phyloP scores from a whole-genome alignment of 225 moss, liverwort and hornwort genomes.

The Ulota crispa region DNA sequence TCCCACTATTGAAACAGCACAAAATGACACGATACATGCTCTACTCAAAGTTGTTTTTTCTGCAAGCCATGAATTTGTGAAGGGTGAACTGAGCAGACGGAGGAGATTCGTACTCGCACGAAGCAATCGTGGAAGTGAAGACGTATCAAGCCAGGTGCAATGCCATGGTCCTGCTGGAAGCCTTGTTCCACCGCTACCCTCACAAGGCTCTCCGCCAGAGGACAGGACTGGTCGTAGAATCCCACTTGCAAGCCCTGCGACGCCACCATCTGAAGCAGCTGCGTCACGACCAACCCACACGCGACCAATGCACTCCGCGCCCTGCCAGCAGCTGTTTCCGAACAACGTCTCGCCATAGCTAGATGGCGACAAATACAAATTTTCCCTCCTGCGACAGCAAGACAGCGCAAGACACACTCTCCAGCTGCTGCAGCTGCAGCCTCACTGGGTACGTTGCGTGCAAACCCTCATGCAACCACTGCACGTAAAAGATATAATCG shows the following conservation, averaged over 20 bases:
- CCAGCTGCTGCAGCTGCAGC: background rate
- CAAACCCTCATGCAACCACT: constrained; percentile 15
- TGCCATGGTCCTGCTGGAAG: constrained; percentile 26
- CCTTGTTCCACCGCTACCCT: constrained; percentile 15
- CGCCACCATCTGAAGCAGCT: constrained; percentile 21
- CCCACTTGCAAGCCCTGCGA: constrained; percentile 36
- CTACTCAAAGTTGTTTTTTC: background rate
- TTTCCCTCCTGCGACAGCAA: background rate
- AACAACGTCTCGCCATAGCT: constrained; percentile 22
- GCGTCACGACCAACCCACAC: constrained; percentile 3
- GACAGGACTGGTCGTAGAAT: constrained; percentile 45
- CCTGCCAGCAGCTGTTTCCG: background rate
- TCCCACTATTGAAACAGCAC: background rate
- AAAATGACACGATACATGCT: background rate
- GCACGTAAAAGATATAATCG: constrained; percentile 1
- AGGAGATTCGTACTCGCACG: constrained; percentile 33
- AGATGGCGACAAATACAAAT: background rate
- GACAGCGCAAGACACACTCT: constrained; percentile 5
- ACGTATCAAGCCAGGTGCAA: constrained; percentile 48
- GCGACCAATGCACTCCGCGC: background rate
- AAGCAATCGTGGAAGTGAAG: constrained; percentile 68
- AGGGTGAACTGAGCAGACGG: background rate
- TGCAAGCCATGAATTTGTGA: background rate
- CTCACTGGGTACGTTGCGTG: background rate
- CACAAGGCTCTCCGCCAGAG: constrained; percentile 44